Conservation (phyloP, 2,329 filamentous ascomycete genomes). For the Pochonia chlamydosporia region DNA sequence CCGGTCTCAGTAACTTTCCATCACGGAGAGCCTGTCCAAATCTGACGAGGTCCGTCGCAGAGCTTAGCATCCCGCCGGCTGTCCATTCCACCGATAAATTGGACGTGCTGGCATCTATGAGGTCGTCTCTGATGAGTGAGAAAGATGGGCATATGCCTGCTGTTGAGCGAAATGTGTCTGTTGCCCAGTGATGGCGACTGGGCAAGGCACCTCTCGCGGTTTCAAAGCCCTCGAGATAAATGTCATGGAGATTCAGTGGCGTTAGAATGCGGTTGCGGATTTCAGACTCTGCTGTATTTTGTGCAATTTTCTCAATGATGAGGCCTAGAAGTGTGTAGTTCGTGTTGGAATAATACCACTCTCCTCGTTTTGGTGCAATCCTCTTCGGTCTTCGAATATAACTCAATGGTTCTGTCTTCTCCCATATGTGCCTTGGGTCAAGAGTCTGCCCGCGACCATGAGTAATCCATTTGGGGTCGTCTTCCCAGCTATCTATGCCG, state of each 20-base stretch:
- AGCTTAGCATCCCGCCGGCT: conserved; percentile 11
- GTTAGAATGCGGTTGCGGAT: conserved; percentile 7
- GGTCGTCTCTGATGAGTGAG: conserved; percentile 2
- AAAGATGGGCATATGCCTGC: conserved; percentile 9
- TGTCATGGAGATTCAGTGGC: conserved; percentile 8
- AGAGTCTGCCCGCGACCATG: conserved; percentile 8
- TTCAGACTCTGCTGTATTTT: conserved; percentile 7
- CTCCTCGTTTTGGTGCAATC: conserved; percentile 8
- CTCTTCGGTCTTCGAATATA: conserved; percentile 11
- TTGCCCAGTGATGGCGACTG: conserved; percentile 10
- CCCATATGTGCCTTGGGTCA: conserved; percentile 8
- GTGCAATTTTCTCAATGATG: conserved; percentile 8
- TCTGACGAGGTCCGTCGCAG: conserved; percentile 8
- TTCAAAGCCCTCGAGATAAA: conserved; percentile 10
- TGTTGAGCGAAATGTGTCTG: conserved; percentile 5
- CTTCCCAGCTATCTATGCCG: conserved; percentile 13
- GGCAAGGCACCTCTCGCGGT: not conserved
- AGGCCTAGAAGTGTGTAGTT: conserved; percentile 13
- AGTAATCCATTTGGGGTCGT: conserved; percentile 9
- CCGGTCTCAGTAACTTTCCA: conserved; percentile 6
- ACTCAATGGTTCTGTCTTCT: conserved; percentile 10
- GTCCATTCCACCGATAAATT: conserved; percentile 11
- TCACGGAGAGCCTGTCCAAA: conserved; percentile 10
- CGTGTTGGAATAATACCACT: conserved; percentile 11
- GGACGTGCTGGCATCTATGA: conserved; percentile 10